These are phyloP conservation scores for Keqinozyma sinolaborantium DNA, from an alignment of 1,139 yeast genomes.

Conservation along the genomic window DNA sequence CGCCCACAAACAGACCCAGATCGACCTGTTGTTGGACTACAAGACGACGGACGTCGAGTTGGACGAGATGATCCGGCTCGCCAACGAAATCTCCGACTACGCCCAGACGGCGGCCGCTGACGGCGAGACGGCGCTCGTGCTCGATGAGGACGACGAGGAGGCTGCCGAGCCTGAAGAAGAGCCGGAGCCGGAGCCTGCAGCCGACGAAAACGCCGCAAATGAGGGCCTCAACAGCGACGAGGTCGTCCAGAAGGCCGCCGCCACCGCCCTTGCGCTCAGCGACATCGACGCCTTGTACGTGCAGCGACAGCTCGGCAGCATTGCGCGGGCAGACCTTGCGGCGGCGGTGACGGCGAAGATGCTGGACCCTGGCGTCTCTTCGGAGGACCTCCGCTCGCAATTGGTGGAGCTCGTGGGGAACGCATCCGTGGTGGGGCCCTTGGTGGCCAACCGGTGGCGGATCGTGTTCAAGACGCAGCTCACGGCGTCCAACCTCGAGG, in stretches of 20 bases:
- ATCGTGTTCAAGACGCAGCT: constrained; percentile 52
- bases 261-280: constrained; percentile 11
- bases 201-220: constrained; percentile 12
- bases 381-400: constrained; percentile 48
- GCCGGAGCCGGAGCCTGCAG: constrained; percentile 20
- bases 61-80: constrained; percentile 49
- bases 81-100: constrained; percentile 58
- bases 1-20: constrained; percentile 30
- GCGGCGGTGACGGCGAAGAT: constrained; percentile 13
- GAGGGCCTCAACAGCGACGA: constrained; percentile 3
- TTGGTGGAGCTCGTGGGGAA: constrained; percentile 44
- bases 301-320: constrained; percentile 17
- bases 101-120: constrained; percentile 23
- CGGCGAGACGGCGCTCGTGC: constrained; percentile 20
- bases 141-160: constrained; percentile 27
- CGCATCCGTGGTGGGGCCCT: constrained; percentile 42
- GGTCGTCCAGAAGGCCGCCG: constrained; percentile 5
- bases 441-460: constrained; percentile 50
- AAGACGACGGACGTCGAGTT: constrained; percentile 45
- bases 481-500: constrained; percentile 19
- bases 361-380: constrained; percentile 13
- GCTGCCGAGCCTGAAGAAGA: constrained; percentile 17
- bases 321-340: not conserved
- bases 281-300: constrained; percentile 22
- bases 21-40: constrained; percentile 42